A percentile compares a stretch with the other conserved stretches of the same genome.
These are phyloP conservation scores for Tetraselmis striata DNA, from an alignment of 139 green algal species.

Conservation along the genomic window DNA sequence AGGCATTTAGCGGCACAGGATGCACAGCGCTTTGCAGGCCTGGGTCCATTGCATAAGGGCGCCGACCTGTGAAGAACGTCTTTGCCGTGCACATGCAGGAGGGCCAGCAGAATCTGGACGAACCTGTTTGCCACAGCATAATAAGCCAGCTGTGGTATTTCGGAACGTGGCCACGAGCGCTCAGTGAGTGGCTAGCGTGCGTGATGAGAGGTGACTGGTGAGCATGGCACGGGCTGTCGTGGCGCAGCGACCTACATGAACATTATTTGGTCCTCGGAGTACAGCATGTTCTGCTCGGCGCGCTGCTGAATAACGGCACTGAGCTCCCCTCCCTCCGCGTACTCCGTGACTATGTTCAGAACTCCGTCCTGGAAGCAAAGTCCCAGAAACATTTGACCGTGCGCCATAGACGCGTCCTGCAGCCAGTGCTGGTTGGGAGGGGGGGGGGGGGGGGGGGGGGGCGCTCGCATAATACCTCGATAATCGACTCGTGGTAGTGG, in stretches of 20 bases:
- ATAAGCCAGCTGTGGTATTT: background rate
- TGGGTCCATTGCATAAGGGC: background rate
- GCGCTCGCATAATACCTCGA: constrained; percentile 28
- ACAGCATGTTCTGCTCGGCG: background rate
- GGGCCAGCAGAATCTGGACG: background rate
- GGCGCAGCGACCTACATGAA: background rate
- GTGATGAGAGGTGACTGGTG: background rate
- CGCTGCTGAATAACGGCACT: background rate
- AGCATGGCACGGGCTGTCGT: background rate
- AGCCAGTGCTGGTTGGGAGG: background rate
- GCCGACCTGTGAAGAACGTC: background rate
- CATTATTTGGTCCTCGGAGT: background rate
- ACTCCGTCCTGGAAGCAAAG: background rate
- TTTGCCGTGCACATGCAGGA: background rate
- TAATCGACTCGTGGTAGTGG: constrained; percentile 42
- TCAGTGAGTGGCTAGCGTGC: background rate
- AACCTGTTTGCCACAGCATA: background rate
- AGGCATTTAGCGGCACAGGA: background rate
- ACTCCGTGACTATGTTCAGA: background rate
- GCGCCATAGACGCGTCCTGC: background rate
- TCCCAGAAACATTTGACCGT: background rate
- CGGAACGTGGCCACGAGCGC: background rate
- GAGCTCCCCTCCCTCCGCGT: background rate
- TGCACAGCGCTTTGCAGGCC: background rate
- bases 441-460: no score